phyloP scores from a whole-genome alignment of 2,329 filamentous ascomycete genomes.

The Colletotrichum gloeosporioides region DNA sequence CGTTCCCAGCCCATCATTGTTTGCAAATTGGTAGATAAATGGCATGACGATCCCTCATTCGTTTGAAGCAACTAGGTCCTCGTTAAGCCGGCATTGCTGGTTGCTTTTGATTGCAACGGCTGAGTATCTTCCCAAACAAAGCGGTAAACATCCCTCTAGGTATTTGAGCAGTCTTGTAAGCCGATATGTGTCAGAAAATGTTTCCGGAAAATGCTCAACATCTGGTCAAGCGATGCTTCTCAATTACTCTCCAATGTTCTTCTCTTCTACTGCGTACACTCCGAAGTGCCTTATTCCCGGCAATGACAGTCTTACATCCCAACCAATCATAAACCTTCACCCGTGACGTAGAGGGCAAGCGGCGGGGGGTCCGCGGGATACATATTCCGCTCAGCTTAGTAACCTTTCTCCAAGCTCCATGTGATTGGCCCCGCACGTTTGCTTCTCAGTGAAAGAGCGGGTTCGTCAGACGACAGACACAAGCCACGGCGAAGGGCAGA shows the following conservation, averaged over 20 bases:
- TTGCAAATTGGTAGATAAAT: not conserved
- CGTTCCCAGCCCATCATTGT: not conserved
- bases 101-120: not conserved
- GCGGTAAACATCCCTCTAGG: not conserved
- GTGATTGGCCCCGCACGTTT: not conserved
- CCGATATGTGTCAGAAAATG: not conserved
- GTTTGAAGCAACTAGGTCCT: too few species aligned
- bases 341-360: not conserved
- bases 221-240: not conserved
- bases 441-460: not conserved
- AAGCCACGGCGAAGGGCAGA: not conserved
- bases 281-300: not conserved
- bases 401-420: not conserved
- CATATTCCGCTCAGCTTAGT: constrained; percentile 2
- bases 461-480: not conserved
- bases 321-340: not conserved
- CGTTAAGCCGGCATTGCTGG: not conserved
- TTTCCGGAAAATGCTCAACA: not conserved
- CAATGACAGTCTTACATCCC: not conserved
- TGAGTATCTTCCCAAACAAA: rapidly evolving
- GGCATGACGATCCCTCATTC: not conserved
- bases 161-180: not conserved
- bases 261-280: not conserved
- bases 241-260: not conserved
- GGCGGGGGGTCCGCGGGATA: constrained; percentile 1